Base-by-base conservation (phyloP, 1,139 yeast genomes). In the Hyphopichia wangnamkhiaoensis region DNA sequence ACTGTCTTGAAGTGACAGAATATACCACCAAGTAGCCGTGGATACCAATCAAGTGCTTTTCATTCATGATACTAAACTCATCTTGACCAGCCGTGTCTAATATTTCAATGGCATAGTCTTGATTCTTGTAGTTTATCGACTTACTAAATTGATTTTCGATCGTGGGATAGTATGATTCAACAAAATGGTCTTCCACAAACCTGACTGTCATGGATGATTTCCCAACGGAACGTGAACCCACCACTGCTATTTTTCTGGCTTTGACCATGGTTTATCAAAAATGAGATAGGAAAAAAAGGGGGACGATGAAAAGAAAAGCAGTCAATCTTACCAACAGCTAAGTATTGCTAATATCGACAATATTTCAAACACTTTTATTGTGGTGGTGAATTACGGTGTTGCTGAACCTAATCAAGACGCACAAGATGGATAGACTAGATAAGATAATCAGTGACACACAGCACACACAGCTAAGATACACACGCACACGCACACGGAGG, bases 31-130 rank as follows among this genome's bases (percentile, higher is more conserved):
- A 71, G 58, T 86, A 87, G 2, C 96, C 97, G 57, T 88, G 95
- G 38, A 86, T 81, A 13, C 95, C 95, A 39, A 87, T 85, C 40
- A 88, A 67, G 47, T 88, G 86, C 54, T 87, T 86, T 61, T 87
- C 93, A 57, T 82, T 86, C 69, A 90, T 80, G 52, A 88, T 82
- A 44, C 89, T 80, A 58, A 84, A 87, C 67, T 90, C 96, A 61
- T 90, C 96, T 67, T 84, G 93, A n/a, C 97, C 97, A 0, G 96
- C 96, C 0, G 97, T 90, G 58, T 90, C 97, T 48, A 90, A 71
- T 43, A 90, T 86, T 59, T 90, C 96, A 21, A 93, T 80, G 41
- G 86, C 85, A 57, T 85, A 89, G 41, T 84, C 88, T 52, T 82
- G 83, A 47, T 86, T 87, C 49, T 84, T 80, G 61, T 83, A 80